Conservation (phyloP, 1,284 basidiomycete species). For the Paramarasmius palmivorus region DNA sequence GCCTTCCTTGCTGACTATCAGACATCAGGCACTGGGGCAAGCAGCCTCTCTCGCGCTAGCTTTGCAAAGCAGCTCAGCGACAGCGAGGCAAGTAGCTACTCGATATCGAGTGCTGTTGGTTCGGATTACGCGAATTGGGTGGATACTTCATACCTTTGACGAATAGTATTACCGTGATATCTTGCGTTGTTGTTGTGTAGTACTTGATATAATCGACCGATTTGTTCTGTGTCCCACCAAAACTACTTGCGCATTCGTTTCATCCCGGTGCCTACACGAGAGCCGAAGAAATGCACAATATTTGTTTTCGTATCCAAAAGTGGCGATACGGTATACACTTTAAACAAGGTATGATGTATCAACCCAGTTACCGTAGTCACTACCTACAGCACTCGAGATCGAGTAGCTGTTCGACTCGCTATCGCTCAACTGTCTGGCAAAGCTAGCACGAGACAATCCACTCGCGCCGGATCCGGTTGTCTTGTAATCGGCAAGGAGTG, state of each 20-base stretch:
- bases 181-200: too few relatives aligned
- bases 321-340: too few relatives aligned
- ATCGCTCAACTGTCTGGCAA: conserved; percentile 1
- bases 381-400: conserved; percentile 14
- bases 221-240: too few relatives aligned
- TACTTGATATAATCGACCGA: too few relatives aligned
- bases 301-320: too few relatives aligned
- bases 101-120: conserved; percentile 14
- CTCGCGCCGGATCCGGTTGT: conserved; percentile 21
- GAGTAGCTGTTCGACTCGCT: conserved; percentile 8
- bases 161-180: too few relatives aligned
- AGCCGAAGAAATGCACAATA: too few relatives aligned
- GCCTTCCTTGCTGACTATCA: conserved; percentile 50
- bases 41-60: conserved; percentile 5
- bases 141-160: conserved; percentile 5
- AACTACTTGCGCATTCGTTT: too few relatives aligned
- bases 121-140: conserved; percentile 11
- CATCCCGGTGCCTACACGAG: too few relatives aligned
- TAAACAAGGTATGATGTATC: conserved; percentile 14
- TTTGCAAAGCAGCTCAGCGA: conserved; percentile 5
- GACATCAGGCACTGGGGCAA: conserved; percentile 21
- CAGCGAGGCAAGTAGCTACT: conserved; percentile 8
- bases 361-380: conserved; percentile 10
- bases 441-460: conserved; percentile 8
- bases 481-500: conserved; percentile 48